Evolutionary conservation across 495 filamentous ascomycete genomes (phyloP).

Genomic region (Apodospora peruviana): DNA sequence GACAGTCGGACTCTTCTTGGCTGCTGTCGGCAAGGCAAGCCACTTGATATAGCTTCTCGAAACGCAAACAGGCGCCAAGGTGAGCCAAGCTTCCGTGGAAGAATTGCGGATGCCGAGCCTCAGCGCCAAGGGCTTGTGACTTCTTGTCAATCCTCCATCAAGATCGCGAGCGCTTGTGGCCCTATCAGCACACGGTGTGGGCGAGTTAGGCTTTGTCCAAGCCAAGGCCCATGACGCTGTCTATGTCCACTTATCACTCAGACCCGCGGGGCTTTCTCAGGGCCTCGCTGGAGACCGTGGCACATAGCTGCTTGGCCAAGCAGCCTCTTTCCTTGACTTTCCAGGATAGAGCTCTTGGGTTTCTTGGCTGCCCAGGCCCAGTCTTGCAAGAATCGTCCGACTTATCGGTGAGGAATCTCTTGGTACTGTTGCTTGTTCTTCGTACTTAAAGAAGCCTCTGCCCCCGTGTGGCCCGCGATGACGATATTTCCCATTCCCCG

Average conservation of each 20-base stretch:
- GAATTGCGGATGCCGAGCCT: slow-evolving; percentile 7
- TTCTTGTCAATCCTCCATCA: slow-evolving; percentile 2
- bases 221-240: slow-evolving; percentile 6
- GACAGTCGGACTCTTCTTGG: no score
- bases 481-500: neutral
- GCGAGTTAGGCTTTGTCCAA: slow-evolving; percentile 15
- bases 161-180: neutral
- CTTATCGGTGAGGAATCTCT: slow-evolving; percentile 9
- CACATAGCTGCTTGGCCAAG: neutral
- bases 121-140: slow-evolving; percentile 11
- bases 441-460: slow-evolving; percentile 1
- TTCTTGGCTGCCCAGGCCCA: slow-evolving; percentile 18
- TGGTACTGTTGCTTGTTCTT: neutral
- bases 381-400: slow-evolving; percentile 4
- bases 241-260: slow-evolving; percentile 2
- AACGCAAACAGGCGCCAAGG: slow-evolving; percentile 6
- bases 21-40: no score
- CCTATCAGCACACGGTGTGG: slow-evolving; percentile 5
- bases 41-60: no score
- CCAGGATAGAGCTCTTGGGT: slow-evolving; percentile 25
- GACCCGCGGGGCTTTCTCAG: slow-evolving; percentile 8
- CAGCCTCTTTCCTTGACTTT: slow-evolving; percentile 1
- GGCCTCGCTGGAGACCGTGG: neutral
- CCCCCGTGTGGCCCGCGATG: neutral
- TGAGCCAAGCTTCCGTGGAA: slow-evolving; percentile 4